A percentile compares a stretch with the other conserved stretches of the same genome.
These are phyloP conservation scores for Pythium biforme DNA, from an alignment of 352 stramenopile genomes.

Conservation along the genomic window DNA sequence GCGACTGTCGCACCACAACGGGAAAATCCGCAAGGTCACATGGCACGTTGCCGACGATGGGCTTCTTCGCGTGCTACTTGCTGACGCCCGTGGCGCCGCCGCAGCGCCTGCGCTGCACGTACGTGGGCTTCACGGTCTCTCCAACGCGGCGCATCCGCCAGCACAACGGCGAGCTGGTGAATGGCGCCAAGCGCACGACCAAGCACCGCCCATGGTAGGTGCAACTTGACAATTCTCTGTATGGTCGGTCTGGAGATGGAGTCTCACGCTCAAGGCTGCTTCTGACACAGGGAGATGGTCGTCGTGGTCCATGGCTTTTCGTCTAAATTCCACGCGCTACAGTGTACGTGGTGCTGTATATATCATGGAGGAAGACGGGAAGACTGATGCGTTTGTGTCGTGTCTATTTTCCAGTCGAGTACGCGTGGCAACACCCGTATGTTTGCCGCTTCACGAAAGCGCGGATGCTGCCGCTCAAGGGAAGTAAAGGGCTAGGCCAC, in stretches of 20 bases:
- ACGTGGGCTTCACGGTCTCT: slow-evolving; percentile 67
- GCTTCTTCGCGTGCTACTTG: slow-evolving; percentile 74
- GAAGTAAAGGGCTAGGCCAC: slow-evolving; percentile 39
- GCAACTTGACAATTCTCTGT: neutral
- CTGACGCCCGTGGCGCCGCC: slow-evolving; percentile 53
- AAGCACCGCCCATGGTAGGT: slow-evolving; percentile 57
- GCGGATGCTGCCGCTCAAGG: slow-evolving; percentile 33
- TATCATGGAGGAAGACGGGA: neutral
- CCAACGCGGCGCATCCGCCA: slow-evolving; percentile 61
- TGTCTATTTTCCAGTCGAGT: slow-evolving; percentile 50
- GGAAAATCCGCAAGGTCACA: neutral
- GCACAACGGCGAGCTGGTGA: slow-evolving; percentile 71
- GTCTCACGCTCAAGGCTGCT: neutral
- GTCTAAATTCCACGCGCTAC: slow-evolving; percentile 70
- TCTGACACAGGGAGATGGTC: slow-evolving; percentile 59
- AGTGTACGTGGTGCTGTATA: slow-evolving; percentile 44
- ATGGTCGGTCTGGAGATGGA: neutral
- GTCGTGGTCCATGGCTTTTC: slow-evolving; percentile 72
- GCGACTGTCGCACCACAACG: no score
- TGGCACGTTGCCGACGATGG: slow-evolving; percentile 17
- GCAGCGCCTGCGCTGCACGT: slow-evolving; percentile 56
- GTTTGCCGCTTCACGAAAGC: slow-evolving; percentile 51
- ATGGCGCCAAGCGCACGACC: slow-evolving; percentile 61
- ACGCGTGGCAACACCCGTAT: slow-evolving; percentile 72
- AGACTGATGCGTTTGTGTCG: neutral